phyloP scores from a whole-genome alignment of 2,329 filamentous ascomycete genomes.

The Colletotrichum simmondsii region DNA sequence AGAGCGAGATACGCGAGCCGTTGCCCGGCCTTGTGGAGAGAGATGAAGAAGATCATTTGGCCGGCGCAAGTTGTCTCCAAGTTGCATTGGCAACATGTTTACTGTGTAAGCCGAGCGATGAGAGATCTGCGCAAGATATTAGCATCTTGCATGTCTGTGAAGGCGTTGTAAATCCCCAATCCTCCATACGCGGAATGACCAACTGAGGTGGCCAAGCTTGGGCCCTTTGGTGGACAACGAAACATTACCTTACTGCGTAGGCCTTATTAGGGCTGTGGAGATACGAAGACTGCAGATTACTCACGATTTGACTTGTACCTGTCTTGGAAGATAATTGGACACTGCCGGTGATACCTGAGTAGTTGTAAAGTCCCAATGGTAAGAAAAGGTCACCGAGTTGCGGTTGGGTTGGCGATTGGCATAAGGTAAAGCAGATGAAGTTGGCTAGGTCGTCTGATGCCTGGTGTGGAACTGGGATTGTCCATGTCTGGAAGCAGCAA shows the following conservation, averaged over 20 bases:
- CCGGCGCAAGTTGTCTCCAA: background rate
- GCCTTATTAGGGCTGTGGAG: background rate
- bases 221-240: too few relatives aligned
- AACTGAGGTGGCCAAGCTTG: too few relatives aligned
- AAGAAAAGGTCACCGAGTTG: too few relatives aligned
- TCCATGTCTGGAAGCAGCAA: background rate
- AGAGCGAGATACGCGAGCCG: background rate
- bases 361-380: background rate
- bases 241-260: too few relatives aligned
- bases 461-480: background rate
- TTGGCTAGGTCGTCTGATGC: background rate
- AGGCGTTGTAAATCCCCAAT: background rate
- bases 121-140: background rate
- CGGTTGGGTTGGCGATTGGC: too few relatives aligned
- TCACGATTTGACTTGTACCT: background rate
- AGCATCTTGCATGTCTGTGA: background rate
- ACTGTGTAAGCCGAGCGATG: background rate
- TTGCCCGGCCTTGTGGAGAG: background rate
- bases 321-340: background rate
- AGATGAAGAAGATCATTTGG: background rate
- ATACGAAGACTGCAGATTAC: background rate
- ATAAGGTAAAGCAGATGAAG: background rate
- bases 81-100: background rate
- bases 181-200: too few relatives aligned
- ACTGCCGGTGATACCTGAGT: background rate